Conservation (phyloP, 768 basidiomycete species). For the Tricholoma sp. region DNA sequence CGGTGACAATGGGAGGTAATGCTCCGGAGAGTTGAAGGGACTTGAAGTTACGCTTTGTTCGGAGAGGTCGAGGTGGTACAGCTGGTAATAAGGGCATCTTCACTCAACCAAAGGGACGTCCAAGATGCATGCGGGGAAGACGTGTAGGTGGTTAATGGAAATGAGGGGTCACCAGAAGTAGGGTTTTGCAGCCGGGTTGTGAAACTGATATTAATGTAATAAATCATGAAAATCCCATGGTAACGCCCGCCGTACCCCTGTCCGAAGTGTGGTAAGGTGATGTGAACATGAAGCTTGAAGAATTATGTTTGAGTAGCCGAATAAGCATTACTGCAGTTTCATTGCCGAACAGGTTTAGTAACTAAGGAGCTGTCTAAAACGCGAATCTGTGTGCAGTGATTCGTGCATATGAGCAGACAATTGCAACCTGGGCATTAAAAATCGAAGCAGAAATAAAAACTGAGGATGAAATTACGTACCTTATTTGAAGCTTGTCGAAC, state of each 20-base stretch:
- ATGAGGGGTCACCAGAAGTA: not conserved
- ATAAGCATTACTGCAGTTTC: too few species aligned
- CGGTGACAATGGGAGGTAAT: slow-evolving; percentile 21
- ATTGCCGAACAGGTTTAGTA: too few species aligned
- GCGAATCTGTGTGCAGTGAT: too few species aligned
- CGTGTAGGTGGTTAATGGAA: not conserved
- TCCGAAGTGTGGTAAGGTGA: too few species aligned
- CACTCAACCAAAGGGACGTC: not conserved
- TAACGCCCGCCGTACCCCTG: not conserved
- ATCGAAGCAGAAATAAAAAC: too few species aligned
- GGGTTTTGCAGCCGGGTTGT: not conserved
- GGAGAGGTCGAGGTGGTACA: slow-evolving; percentile 32
- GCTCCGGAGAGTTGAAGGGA: slow-evolving; percentile 66
- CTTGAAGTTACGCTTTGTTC: slow-evolving; percentile 92
- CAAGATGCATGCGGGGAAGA: not conserved
- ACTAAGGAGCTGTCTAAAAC: too few species aligned
- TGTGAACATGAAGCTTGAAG: too few species aligned
- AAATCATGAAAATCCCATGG: not conserved
- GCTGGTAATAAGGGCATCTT: not conserved
- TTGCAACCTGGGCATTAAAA: too few species aligned
- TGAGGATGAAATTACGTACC: too few species aligned
- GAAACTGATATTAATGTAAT: not conserved
- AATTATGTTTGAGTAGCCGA: too few species aligned
- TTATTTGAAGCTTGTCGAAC: too few species aligned
- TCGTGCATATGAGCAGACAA: too few species aligned